phyloP scores from a whole-genome alignment of 306 rosid genomes.

The Begonia loranthoides region DNA sequence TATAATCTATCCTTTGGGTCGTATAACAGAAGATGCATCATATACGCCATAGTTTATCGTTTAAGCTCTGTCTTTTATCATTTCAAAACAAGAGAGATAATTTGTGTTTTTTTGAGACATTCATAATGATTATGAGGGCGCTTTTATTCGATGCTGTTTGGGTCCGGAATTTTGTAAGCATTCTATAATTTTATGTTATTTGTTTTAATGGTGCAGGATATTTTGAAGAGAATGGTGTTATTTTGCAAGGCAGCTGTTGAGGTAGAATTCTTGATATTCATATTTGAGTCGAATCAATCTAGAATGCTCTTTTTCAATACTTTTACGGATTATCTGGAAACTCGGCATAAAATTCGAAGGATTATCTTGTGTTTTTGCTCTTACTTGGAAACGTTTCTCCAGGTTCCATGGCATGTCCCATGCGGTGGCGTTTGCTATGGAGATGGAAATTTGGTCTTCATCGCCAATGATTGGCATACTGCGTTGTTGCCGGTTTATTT shows the following conservation, averaged over 20 bases:
- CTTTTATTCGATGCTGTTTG: too few relatives aligned
- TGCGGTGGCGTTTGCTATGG: constrained; percentile 96
- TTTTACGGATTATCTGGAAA: too few relatives aligned
- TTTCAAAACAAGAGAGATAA: too few relatives aligned
- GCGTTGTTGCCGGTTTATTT: constrained; percentile 88
- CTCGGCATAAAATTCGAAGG: too few relatives aligned
- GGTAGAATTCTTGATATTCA: constrained; percentile 28
- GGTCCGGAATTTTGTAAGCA: constrained; percentile 2
- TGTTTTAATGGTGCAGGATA: constrained; percentile 52
- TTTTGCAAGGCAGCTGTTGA: constrained; percentile 94
- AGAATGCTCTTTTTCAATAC: too few relatives aligned
- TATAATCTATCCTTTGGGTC: constrained; percentile 1
- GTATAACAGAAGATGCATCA: too few relatives aligned
- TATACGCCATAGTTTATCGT: too few relatives aligned
- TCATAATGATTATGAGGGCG: too few relatives aligned
- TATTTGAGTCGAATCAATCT: not conserved
- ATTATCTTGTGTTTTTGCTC: too few relatives aligned
- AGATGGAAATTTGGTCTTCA: constrained; percentile 91
- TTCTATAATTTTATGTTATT: constrained; percentile 17
- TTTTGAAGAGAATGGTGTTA: constrained; percentile 75
- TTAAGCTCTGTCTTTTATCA: too few relatives aligned
- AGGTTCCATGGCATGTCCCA: constrained; percentile 96
- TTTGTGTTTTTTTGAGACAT: too few relatives aligned
- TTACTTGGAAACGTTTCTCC: constrained; percentile 12
- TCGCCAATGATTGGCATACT: constrained; percentile 98